These are phyloP conservation scores for Raffaelea ambrosiae DNA, from an alignment of 2,329 filamentous ascomycete genomes.

Conservation along the genomic window DNA sequence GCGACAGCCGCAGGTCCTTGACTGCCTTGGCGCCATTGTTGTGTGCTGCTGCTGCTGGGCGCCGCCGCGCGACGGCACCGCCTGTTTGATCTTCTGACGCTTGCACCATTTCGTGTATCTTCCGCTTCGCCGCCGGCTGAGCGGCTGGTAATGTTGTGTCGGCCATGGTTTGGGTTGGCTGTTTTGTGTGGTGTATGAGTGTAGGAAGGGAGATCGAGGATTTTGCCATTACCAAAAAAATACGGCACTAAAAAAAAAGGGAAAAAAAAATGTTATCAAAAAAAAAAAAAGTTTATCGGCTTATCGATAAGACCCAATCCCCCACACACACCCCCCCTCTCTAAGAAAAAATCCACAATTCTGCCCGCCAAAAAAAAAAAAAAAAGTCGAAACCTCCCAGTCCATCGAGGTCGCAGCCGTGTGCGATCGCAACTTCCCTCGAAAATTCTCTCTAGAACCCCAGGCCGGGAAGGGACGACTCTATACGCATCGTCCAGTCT, in stretches of 20 bases:
- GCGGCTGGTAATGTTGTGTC: slow-evolving; percentile 1
- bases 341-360: slow-evolving; percentile 1
- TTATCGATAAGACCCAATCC: neutral
- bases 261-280: slow-evolving; percentile 5
- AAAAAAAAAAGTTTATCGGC: neutral
- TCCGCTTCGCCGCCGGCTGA: neutral
- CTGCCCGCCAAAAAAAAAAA: neutral
- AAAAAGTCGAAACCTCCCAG: neutral
- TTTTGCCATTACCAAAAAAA: too few species aligned
- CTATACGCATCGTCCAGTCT: too few species aligned
- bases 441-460: too few species aligned
- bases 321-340: neutral
- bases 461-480: too few species aligned
- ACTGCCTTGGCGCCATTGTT: slow-evolving; percentile 45
- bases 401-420: too few species aligned
- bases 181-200: neutral
- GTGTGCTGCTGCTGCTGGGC: neutral
- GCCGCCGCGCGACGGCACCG: neutral
- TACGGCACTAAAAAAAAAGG: neutral
- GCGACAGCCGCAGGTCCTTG: slow-evolving; percentile 39
- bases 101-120: neutral
- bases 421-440: too few species aligned
- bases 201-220: too few species aligned
- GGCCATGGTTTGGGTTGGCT: slow-evolving; percentile 5
- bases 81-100: slow-evolving; percentile 1